Base-by-base conservation (phyloP, 352 stramenopile genomes). In the Peronospora farinosa region DNA sequence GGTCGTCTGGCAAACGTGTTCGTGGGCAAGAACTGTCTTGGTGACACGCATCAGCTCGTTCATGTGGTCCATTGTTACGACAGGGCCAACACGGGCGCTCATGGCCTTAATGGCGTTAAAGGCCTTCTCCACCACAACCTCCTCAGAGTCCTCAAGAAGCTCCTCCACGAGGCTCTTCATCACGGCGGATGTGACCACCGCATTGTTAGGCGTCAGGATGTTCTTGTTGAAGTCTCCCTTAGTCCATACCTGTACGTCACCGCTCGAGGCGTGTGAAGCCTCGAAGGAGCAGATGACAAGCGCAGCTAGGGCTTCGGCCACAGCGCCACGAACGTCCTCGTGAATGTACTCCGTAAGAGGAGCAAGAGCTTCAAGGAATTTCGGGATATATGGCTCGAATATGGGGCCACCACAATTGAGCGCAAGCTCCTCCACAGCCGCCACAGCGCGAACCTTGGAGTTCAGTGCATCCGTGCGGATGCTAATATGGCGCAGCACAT, bases 81-180 rank as follows among this genome's bases (percentile, higher is more conserved):
- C 77, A 4, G 84, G 73, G 13, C 92, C 95, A 25, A 96, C 85
- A 48, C 96, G 90, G 28, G 92, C 87, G 40, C 92, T 96, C 78
- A 98, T 95, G 48, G 96, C 84, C 61, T 97, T 97, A 44, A 99
- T 80, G 13, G 94, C 93, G 43, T 93, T 97, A 53, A 98, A 95
- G 0, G 95, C 84, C 62, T 96, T 96, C 73, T 96, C 92, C 47
- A 98, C 95, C 11, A 99, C 80, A 28, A 86, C 54, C 46, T 86
- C 78, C 50, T 95, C 79, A 15, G 65, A 55, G 57, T 95, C 84
- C 47, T 91, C 67, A 12, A 91, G 63, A n/a, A 93, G 65, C 36
- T 92, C 78, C 11, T 88, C 74, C 7, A 86, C 68, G 1, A 90
- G 59, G 25, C 63, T 70, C 67, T 88, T 87, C 66, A 91, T 87